Evolutionary conservation across 2,329 filamentous ascomycete genomes (phyloP).

Genomic region (Talaromyces sp.): DNA sequence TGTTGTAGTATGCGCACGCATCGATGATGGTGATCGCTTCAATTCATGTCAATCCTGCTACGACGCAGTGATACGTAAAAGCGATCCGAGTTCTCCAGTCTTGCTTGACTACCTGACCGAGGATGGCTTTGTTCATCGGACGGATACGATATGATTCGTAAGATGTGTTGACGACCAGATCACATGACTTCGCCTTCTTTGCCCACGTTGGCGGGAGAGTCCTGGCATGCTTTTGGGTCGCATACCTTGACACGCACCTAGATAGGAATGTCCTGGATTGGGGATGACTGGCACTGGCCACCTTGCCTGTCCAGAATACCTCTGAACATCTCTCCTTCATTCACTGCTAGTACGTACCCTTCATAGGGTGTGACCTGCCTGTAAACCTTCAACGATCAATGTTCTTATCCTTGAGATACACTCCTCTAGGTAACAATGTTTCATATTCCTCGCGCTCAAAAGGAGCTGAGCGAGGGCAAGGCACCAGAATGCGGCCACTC

Average conservation of each 20-base stretch:
- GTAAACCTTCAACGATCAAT: not conserved
- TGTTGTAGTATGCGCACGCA: not conserved
- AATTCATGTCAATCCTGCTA: not conserved
- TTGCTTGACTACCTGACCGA: too few species aligned
- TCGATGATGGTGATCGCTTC: not conserved
- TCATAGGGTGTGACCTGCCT: not conserved
- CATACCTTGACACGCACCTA: not conserved
- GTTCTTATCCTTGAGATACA: not conserved
- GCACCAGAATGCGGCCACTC: not conserved
- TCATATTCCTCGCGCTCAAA: slow-evolving; percentile 4
- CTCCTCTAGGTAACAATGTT: not conserved
- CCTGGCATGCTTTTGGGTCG: not conserved
- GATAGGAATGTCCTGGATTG: not conserved
- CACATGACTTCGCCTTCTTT: not conserved
- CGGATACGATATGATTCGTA: not conserved
- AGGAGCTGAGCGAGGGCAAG: not conserved
- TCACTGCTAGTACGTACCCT: not conserved
- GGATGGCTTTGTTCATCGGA: too few species aligned
- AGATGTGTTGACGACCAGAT: not conserved
- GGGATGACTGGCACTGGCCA: not conserved
- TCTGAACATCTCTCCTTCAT: not conserved
- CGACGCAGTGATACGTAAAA: slow-evolving; percentile 8
- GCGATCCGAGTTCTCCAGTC: not conserved
- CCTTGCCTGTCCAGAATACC: not conserved
- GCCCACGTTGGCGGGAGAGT: not conserved